Conservation (phyloP, 2,329 filamentous ascomycete genomes). For the Colletotrichum lindemuthianum region DNA sequence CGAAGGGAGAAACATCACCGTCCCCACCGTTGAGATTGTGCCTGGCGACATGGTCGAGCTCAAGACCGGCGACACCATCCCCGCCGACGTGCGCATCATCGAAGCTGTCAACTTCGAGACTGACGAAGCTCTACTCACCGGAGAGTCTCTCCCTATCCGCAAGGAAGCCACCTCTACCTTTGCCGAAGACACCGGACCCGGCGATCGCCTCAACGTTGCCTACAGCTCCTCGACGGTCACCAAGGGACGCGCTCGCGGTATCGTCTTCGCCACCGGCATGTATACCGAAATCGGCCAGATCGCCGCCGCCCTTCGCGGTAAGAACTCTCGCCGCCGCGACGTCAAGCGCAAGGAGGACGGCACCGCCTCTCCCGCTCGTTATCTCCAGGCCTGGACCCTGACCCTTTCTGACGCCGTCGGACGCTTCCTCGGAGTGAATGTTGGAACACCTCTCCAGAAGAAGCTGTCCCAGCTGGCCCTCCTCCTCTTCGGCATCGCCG, state of each 20-base stretch:
- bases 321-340: constrained; percentile 46
- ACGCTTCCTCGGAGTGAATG: constrained; percentile 59
- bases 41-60: constrained; percentile 66
- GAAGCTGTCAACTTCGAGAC: constrained; percentile 74
- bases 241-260: constrained; percentile 67
- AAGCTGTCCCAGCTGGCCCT: constrained; percentile 77
- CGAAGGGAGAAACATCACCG: constrained; percentile 50
- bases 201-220: constrained; percentile 70
- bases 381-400: constrained; percentile 49
- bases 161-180: constrained; percentile 60
- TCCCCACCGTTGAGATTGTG: constrained; percentile 58
- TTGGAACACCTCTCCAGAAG: constrained; percentile 75
- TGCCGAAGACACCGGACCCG: constrained; percentile 54
- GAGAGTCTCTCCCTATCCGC: constrained; percentile 69
- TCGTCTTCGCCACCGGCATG: constrained; percentile 71
- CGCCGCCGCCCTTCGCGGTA: constrained; percentile 57
- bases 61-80: constrained; percentile 69
- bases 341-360: constrained; percentile 57
- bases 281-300: constrained; percentile 71
- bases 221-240: constrained; percentile 72
- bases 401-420: constrained; percentile 50
- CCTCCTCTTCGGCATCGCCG: constrained; percentile 70
- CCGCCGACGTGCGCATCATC: constrained; percentile 66
- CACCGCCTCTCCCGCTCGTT: constrained; percentile 43
- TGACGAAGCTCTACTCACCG: constrained; percentile 73